Evolutionary conservation across 495 filamentous ascomycete genomes (phyloP), one percentile per base, ranked within the genome.

Genomic region (Pyrenula massariospora): DNA sequence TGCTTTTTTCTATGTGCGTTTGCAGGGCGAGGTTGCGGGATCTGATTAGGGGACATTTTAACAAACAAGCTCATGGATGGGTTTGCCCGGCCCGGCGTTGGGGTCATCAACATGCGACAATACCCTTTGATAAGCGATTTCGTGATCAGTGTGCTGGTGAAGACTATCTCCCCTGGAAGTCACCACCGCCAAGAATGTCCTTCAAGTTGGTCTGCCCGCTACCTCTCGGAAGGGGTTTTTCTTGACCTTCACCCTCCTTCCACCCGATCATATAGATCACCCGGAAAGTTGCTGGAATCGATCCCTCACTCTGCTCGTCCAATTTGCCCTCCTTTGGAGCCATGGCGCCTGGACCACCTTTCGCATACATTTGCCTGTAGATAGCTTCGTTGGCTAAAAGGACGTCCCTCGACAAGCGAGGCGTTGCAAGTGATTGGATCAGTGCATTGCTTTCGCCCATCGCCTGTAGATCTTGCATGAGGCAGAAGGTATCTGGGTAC

Each of bases 201-300:
- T 91, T 91, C 53, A 96, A 71, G 69, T 81, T 91, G 21, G 92
- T 66, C 65, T 92, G 74, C 12, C 88, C 91, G 60, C 81, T 96
- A 1, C 94, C 94, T 58, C 94, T 79, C 58, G 79, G 67, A 60
- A 96, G 69, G 25, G 94, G 91, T 72, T 91, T 72, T 50, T 81
- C 70, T 72, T 96, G 91, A 52, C 84, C 77, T 24, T 78, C 75
- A 0, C 86, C 85, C 62, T 92, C 88, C 68, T 92, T 94, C 94
- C 94, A 99, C 19, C 94, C 94, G 73, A 99, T 97, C 90, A 97
- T 92, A 66, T 88, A 93, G 55, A 96, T 94, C 59, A 93, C 75
- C 56, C 88, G 78, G 66, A 92, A 96, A n/a, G 91, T 96, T 10
- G 91, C 91, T 1, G 91, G 91, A 56, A 95, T 72, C 0, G 68